Percentiles rank a stretch among this genome's conserved stretches.
These are phyloP conservation scores for Panus rudis DNA, from an alignment of 768 basidiomycete genomes.

Conservation along the genomic window DNA sequence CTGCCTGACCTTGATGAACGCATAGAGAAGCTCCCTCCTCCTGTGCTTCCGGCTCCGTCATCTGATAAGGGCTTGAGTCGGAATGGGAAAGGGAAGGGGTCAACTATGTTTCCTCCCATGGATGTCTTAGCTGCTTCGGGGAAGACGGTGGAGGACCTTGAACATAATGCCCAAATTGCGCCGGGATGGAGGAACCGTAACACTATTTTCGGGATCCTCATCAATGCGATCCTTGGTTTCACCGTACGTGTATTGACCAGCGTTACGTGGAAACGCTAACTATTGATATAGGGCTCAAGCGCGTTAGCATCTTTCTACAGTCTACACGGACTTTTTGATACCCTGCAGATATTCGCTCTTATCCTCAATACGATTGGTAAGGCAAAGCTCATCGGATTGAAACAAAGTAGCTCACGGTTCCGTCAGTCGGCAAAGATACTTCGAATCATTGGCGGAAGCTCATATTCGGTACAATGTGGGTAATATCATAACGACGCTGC, in stretches of 20 bases:
- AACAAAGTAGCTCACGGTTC: conserved; percentile 29
- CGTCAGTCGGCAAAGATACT: conserved; percentile 28
- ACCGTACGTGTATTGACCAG: conserved; percentile 34
- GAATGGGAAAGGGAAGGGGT: too few relatives aligned
- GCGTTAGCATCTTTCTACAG: conserved; percentile 63
- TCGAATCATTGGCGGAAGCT: conserved; percentile 47
- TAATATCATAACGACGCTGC: not conserved
- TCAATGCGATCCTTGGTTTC: conserved; percentile 44
- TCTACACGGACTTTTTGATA: conserved; percentile 60
- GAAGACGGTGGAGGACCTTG: conserved; percentile 50
- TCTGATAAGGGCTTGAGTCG: not conserved
- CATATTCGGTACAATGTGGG: conserved; percentile 64
- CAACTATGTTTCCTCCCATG: conserved; percentile 57
- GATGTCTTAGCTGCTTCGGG: conserved; percentile 43
- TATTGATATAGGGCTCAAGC: conserved; percentile 52
- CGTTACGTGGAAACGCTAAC: conserved; percentile 1
- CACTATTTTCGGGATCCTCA: conserved; percentile 39
- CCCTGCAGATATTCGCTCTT: conserved; percentile 65
- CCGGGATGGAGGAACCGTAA: conserved; percentile 52
- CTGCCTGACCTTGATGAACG: conserved; percentile 57
- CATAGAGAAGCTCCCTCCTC: conserved; percentile 40
- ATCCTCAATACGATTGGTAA: conserved; percentile 61
- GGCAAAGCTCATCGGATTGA: not conserved
- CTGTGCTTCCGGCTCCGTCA: conserved; percentile 29
- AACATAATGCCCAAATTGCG: conserved; percentile 40